Evolutionary conservation across 2,329 filamentous ascomycete genomes (phyloP), one percentile per base, ranked within the genome.

Genomic region (Furcasterigmium sp.): DNA sequence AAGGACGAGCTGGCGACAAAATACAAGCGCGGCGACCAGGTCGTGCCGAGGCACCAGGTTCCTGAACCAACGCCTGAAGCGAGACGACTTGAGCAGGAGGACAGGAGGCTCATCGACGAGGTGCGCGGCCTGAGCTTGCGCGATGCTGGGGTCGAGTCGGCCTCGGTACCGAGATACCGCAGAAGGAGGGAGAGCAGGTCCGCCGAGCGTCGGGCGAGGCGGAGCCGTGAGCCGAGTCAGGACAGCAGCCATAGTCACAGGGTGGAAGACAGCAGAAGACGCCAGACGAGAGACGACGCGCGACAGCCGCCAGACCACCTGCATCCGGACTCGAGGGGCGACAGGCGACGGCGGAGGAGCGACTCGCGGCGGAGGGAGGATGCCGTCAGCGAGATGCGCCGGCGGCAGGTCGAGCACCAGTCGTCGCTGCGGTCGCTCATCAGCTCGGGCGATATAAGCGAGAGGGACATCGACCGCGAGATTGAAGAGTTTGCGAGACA

Each of bases 401-500:
- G 65, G 18, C 69, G 85, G 39, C 84, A 82, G 41, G 74, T 96
- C 38, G 89, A 93, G 57, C 91, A 96, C 57, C 91, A 97, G 67
- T 85, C 89, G 1, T 95, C 90, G 46, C 69, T 97, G 50, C 75
- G 91, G 42, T 95, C 87, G 9, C 67, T 97, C 46, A 82, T 97
- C 46, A 91, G 87, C 56, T 78, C 84, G 5, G 87, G 85, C 0
- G 85, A 91, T 49, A 74, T 87, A 45, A 87, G 87, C 53, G 81
- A 84, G 37, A 76, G 81, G 17, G 85, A 91, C 51, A 84, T 95
- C 54, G 86, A 95, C 59, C 81, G 86, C 47, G 90, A 95, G 59
- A 94, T 96, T 46, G 79, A 93, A 52, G 89, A 93, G 47, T 94
- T 96, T 54, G 78, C 94, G 52, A 80, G 88, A 35, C 89, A 95